Evolutionary conservation across 2,329 filamentous ascomycete genomes (phyloP).

Genomic region (Colletotrichum echinochloae): DNA sequence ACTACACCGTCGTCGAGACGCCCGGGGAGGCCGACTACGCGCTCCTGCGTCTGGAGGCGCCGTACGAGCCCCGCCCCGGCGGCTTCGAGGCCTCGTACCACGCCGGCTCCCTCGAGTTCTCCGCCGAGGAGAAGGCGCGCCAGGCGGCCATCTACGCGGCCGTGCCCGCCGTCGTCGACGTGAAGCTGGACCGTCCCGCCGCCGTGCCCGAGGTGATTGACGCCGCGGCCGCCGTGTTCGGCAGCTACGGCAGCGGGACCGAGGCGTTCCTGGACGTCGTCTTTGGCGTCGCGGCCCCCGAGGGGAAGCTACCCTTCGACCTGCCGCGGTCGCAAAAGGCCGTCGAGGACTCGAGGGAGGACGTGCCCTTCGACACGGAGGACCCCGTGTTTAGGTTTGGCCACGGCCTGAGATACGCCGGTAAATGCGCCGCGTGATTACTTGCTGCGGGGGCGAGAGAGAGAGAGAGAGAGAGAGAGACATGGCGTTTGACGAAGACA

Average conservation of each 20-base stretch:
- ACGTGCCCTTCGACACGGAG: conserved; percentile 47
- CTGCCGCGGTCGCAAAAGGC: conserved; percentile 58
- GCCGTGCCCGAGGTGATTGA: conserved; percentile 56
- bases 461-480: too few relatives aligned
- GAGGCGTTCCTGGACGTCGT: conserved; percentile 59
- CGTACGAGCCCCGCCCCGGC: conserved; percentile 54
- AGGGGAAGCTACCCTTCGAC: conserved; percentile 60
- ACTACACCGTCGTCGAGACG: conserved; percentile 50
- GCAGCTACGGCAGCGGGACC: conserved; percentile 54
- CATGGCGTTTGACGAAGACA: not conserved
- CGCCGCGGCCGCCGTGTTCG: conserved; percentile 53
- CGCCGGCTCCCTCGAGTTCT: conserved; percentile 56
- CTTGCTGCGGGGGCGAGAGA: not conserved
- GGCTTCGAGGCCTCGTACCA: conserved; percentile 55
- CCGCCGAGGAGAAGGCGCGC: conserved; percentile 45
- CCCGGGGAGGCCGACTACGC: conserved; percentile 56
- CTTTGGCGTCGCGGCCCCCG: conserved; percentile 52
- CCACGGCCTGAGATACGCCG: conserved; percentile 43
- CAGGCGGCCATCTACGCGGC: conserved; percentile 51
- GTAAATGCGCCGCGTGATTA: conserved; percentile 12
- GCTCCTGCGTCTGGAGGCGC: conserved; percentile 54
- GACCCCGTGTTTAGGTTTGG: conserved; percentile 49
- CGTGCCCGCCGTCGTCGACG: conserved; percentile 57
- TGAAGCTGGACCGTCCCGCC: conserved; percentile 56
- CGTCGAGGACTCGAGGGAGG: conserved; percentile 49